Base-by-base conservation (phyloP, 768 basidiomycete species). In the Lactifluus echinatus region DNA sequence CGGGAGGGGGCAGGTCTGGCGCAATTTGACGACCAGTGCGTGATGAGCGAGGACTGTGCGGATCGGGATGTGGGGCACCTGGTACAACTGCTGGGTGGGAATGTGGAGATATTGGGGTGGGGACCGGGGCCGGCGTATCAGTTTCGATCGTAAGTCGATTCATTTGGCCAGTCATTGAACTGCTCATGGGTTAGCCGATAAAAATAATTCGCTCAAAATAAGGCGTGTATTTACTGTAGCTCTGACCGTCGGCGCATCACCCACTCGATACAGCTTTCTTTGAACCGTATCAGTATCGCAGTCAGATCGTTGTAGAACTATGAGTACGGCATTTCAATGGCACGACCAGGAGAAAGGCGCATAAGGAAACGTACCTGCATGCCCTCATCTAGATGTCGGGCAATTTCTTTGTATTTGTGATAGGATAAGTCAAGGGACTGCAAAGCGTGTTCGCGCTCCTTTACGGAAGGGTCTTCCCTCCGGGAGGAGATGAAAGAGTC, bases 261-360 rank as follows among this genome's bases (percentile, higher is more conserved):
- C 88, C 91, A 96, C 4, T 76, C 75, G 63, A 79, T 80, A 67
- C 89, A 93, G 2, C 76, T 76, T 52, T 86, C 85, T 67, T 83
- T 87, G 74, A 92, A 89, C 59, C 84, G 79, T 6, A 76, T 72
- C 1, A 95, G 69, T 44, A 94, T 81, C 11, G 75, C 79, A 2
- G 81, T 78, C 53, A 98, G 78, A 64, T 90, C 87, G 60, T 91
- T 93, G 68, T 99, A 95, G 66, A 97, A 98, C 88, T 93, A 60
- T 12, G n/a, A 7, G 0, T 53, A 36, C 56, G 39, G 34, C 10
- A 12, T 11, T 46, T 26, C 49, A 49, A 46, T 36, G 15, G 43
- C 23, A 33, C 11, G 6, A 40, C 2, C 26, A 24, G 31, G 33
- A 36, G 40, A 12, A 21, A 5, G n/a, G 23, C 42, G 19, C 33